Conservation (phyloP, 306 rosid species). For the Vigna mungo region DNA sequence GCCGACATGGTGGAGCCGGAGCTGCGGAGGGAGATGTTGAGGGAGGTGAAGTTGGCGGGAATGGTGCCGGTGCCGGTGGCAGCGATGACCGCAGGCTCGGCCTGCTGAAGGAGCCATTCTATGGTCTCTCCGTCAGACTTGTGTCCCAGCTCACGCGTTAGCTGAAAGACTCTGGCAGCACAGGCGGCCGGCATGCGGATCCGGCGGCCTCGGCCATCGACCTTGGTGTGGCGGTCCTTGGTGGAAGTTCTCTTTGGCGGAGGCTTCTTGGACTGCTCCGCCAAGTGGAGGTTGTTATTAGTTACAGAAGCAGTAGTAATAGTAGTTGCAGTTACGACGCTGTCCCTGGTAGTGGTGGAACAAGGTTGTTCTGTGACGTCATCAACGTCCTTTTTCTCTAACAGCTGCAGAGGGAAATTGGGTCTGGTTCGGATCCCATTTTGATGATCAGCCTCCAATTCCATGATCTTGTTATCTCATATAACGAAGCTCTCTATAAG, state of each 20-base stretch:
- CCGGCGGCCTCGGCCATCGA: slow-evolving; percentile 96
- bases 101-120: slow-evolving; percentile 96
- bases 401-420: slow-evolving; percentile 87
- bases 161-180: slow-evolving; percentile 94
- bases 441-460: slow-evolving; percentile 78
- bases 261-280: slow-evolving; percentile 56
- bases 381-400: slow-evolving; percentile 64
- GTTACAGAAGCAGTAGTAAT: neutral
- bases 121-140: slow-evolving; percentile 95
- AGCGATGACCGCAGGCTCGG: slow-evolving; percentile 90
- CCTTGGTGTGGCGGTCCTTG: slow-evolving; percentile 92
- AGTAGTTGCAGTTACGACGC: neutral
- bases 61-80: slow-evolving; percentile 96
- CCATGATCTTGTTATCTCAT: slow-evolving; percentile 73
- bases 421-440: slow-evolving; percentile 84
- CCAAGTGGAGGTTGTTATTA: slow-evolving; percentile 1
- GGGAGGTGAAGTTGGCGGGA: slow-evolving; percentile 91
- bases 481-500: slow-evolving; percentile 43
- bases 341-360: slow-evolving; percentile 49
- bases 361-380: slow-evolving; percentile 50
- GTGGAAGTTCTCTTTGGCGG: slow-evolving; percentile 75
- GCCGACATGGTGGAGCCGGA: slow-evolving; percentile 89
- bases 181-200: slow-evolving; percentile 99
- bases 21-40: slow-evolving; percentile 94
- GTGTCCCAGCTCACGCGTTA: slow-evolving; percentile 89